Evolutionary conservation across 148 eudicot species (phyloP).

Genomic region (Arctostaphylos glauca): DNA sequence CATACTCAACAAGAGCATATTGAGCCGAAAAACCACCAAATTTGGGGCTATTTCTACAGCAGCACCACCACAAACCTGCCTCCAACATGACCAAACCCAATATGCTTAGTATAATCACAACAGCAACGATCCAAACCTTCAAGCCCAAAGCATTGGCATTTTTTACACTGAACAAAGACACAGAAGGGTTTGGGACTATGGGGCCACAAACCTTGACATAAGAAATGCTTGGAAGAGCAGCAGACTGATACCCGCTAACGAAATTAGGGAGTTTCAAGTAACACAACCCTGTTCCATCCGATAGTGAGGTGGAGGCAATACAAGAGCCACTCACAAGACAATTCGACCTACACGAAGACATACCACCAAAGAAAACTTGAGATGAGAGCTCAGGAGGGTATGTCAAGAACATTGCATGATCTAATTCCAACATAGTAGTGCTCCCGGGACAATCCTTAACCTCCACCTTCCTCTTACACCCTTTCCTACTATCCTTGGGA

Average conservation of each 20-base stretch:
- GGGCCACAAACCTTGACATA: conserved; percentile 10
- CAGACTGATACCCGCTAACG: not conserved
- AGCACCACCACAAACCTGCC: conserved; percentile 76
- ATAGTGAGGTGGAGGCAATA: conserved; percentile 59
- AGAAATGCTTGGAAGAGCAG: conserved; percentile 1
- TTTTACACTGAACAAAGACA: conserved; percentile 6
- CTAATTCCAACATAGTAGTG: not conserved
- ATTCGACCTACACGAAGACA: conserved; percentile 11
- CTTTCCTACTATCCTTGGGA: conserved; percentile 48
- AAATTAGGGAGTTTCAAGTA: conserved; percentile 37
- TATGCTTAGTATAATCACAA: conserved; percentile 48
- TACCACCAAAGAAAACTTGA: not conserved
- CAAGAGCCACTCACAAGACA: conserved; percentile 59
- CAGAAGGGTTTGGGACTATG: conserved; percentile 44
- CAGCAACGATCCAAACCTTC: conserved; percentile 50
- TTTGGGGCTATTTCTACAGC: conserved; percentile 56
- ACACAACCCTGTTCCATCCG: conserved; percentile 73
- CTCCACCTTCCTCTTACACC: conserved; percentile 71
- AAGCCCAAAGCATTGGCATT: conserved; percentile 24
- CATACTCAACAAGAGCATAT: conserved; percentile 81
- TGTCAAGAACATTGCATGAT: not conserved
- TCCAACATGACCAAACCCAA: conserved; percentile 39
- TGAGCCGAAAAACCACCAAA: conserved; percentile 57
- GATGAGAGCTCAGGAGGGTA: conserved; percentile 8
- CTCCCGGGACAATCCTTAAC: conserved; percentile 31